Evolutionary conservation across 2,329 filamentous ascomycete species (phyloP), one percentile per base, ranked within the genome.

Genomic region (Microcyclosporella mali): DNA sequence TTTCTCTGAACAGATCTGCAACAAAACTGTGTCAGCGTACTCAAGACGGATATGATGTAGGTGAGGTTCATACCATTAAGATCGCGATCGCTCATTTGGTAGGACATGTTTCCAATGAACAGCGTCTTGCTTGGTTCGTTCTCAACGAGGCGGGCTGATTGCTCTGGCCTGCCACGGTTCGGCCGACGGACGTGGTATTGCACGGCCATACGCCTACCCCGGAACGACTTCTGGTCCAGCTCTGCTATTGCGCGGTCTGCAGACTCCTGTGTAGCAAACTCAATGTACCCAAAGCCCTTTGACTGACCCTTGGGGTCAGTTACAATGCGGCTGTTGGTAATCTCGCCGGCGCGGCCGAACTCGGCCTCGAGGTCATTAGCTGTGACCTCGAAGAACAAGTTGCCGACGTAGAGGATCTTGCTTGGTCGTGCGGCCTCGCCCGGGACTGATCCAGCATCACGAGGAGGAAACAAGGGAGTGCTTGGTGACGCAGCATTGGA

Each of bases 21-120:
- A 27, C n/a, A 16, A 14, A 16, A 25, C 10, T 2, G 6, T 1
- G 27, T 42, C 12, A 44, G 35, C 41, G 17, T 34, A 28, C 12
- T 32, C 6, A 32, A 32, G 30, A 11, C 18, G 9, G 18, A 17
- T 15, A 12, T 6, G 30, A 12, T 34, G 3, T 17, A 6, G 33
- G 10, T 3, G 18, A 10, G n/a, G 9, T 14, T 45, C 60, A 32
- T 49, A 62, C 60, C 58, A 66, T 89, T 88, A 41, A 95, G 72
- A 58, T 94, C 88, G 41, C 78, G 77, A 60, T 94, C 88, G 7
- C 84, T 85, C 70, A 89, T 84, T 67, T 94, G 85, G 61, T 85
- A 92, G 9, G 85, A 81, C 66, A 95, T 79, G 70, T 92, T 92
- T 53, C 88, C 87, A 55, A 95, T 78, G 70, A 84, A 94, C 27